Base-by-base conservation (phyloP, 371 early-diverging fungal genomes). In the Apophysomyces ossiformis region DNA sequence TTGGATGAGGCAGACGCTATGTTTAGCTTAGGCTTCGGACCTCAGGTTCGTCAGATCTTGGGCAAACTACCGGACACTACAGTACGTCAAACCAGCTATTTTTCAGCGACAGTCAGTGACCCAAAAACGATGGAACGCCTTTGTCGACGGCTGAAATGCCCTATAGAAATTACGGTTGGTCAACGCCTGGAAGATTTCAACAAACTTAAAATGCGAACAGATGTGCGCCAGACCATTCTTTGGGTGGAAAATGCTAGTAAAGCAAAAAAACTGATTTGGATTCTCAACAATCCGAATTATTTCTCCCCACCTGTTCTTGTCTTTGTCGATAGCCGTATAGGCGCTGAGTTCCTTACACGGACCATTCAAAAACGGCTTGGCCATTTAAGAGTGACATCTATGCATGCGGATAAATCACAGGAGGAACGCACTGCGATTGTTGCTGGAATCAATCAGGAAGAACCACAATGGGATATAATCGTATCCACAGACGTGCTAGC, bases 181-280 rank as follows among this genome's bases (percentile, higher is more conserved):
- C 65, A 65, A 37, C 26, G 38, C 41, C 18, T 65, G 16, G 57
- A 65, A 56, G 41, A 60, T 7, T 38, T 41, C 65, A 73, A 65
- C 36, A 58, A 61, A 47, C 65, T 74, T 1, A 74, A 76, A 32
- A 72, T 79, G n/a, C 68, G 66, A 12, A 72, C 75, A 36, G 61
- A 76, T 38, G 83, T 89, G 64, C 82, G 83, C 37, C 89, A 89
- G 60, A 89, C 89, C 0, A 65, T 89, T 21, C 58, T 89, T 36
- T 89, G 89, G 89, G 86, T 89, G 1, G 87, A 87, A 39, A 86
- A 87, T 63, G 74, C 72, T 4, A 85, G 85, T 47, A 89, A 89
- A 68, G 76, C 83, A 61, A 89, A 89, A 46, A 75, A 78, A 18
- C 68, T 89, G 0, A 74, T 85, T 39, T 85, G 85, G 21, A 78